A percentile compares a stretch with the other conserved stretches of the same genome.
phyloP scores from a whole-genome alignment of 2,329 filamentous ascomycete species.

The Fusarium sterilihyphosum region DNA sequence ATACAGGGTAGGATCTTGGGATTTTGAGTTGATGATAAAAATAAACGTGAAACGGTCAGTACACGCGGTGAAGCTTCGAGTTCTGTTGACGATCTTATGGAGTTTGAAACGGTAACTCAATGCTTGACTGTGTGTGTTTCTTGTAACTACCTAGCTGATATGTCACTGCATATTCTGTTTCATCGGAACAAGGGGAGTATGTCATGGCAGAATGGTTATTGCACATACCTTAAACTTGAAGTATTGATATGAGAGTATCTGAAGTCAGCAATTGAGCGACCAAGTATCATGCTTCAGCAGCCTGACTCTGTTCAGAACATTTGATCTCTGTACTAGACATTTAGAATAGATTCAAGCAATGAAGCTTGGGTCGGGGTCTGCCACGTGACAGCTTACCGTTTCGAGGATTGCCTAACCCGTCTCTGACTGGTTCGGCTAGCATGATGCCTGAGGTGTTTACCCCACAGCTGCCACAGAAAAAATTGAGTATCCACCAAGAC shows the following conservation, averaged over 20 bases:
- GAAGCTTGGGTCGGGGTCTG: fast-evolving
- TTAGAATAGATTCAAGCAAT: neutral
- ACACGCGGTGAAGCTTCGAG: neutral
- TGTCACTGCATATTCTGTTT: neutral
- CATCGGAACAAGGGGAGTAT: neutral
- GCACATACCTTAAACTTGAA: fast-evolving
- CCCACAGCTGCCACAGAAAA: neutral
- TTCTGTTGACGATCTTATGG: neutral
- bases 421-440: neutral
- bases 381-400: neutral
- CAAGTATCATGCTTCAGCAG: fast-evolving
- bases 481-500: constrained; percentile 1
- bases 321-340: neutral
- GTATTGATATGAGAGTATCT: neutral
- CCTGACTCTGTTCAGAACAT: fast-evolving
- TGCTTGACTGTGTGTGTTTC: neutral
- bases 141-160: neutral
- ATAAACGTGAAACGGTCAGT: constrained; percentile 12
- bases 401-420: fast-evolving
- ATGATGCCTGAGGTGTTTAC: neutral
- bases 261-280: fast-evolving
- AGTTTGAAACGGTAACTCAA: neutral
- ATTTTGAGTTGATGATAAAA: constrained; percentile 2
- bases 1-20: constrained; percentile 1
- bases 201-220: too few relatives aligned